Evolutionary conservation across 129 eudicot genomes (phyloP).

Genomic region (Ambrosia artemisiifolia): DNA sequence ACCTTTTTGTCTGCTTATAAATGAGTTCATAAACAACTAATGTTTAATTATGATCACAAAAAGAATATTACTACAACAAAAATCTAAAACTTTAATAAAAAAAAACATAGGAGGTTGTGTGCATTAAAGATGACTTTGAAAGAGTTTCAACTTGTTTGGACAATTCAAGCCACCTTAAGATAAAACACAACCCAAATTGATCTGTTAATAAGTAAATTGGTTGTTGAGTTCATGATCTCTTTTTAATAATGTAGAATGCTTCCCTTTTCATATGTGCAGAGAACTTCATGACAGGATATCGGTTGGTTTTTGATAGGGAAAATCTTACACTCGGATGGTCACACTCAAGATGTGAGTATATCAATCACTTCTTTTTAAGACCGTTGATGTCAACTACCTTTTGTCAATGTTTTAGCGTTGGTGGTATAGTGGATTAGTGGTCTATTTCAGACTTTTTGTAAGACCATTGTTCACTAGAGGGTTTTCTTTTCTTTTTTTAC

Average conservation of each 20-base stretch:
- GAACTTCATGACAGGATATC: conserved; percentile 95
- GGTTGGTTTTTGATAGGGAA: conserved; percentile 88
- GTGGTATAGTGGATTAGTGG: conserved; percentile 1
- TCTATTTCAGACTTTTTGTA: background rate
- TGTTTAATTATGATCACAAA: background rate
- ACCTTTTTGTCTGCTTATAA: background rate
- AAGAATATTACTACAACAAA: background rate
- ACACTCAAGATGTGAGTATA: conserved; percentile 79
- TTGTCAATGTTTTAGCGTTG: background rate
- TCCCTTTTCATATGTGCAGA: conserved; percentile 45
- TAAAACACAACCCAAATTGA: background rate
- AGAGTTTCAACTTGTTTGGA: background rate
- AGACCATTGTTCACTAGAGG: background rate
- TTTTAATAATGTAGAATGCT: background rate
- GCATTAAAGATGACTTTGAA: background rate
- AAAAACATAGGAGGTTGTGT: background rate
- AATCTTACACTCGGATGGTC: conserved; percentile 90
- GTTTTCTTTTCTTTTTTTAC: background rate
- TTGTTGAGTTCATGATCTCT: background rate
- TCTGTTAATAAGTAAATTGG: background rate
- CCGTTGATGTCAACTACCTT: background rate
- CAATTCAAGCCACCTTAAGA: background rate
- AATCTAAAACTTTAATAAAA: background rate
- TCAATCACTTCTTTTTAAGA: conserved; percentile 5
- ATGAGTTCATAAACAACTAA: background rate